phyloP scores from a whole-genome alignment of 1,284 basidiomycete species.

The Testicularia cyperi region DNA sequence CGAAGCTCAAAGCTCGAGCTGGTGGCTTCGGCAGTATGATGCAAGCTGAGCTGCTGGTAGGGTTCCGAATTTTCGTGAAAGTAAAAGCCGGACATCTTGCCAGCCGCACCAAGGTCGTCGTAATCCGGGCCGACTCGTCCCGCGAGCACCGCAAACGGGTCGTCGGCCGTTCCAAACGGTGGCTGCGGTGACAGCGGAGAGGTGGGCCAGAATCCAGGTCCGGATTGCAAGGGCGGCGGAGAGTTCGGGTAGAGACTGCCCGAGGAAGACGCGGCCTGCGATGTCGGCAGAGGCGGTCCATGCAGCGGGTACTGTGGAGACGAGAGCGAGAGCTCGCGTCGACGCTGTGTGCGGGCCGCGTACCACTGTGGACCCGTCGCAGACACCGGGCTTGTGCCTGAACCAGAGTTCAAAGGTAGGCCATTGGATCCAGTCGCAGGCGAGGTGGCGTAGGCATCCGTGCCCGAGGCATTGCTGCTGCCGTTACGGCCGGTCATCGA shows the following conservation, averaged over 20 bases:
- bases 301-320: constrained; percentile 1
- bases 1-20: constrained; percentile 61
- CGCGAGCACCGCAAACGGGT: constrained; percentile 10
- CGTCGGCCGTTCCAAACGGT: constrained; percentile 1
- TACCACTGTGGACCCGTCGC: constrained; percentile 32
- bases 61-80: constrained; percentile 88
- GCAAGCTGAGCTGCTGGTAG: constrained; percentile 65
- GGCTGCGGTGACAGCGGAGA: constrained; percentile 2
- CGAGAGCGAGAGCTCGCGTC: constrained; percentile 24
- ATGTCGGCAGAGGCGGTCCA: no score
- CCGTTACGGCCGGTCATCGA: no score
- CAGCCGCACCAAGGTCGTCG: constrained; percentile 29
- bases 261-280: constrained; percentile 16
- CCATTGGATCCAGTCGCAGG: neutral
- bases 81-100: constrained; percentile 82
- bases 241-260: constrained; percentile 3
- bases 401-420: neutral
- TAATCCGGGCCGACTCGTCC: constrained; percentile 2
- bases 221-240: constrained; percentile 11
- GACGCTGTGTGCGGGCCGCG: constrained; percentile 20
- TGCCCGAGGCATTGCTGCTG: no score
- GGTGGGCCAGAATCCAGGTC: constrained; percentile 26
- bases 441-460: neutral
- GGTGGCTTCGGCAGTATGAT: constrained; percentile 60
- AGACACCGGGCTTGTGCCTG: no score